These are phyloP conservation scores for Pseudomonodictys pantanalensis DNA, from an alignment of 495 filamentous ascomycete genomes.

Conservation along the genomic window DNA sequence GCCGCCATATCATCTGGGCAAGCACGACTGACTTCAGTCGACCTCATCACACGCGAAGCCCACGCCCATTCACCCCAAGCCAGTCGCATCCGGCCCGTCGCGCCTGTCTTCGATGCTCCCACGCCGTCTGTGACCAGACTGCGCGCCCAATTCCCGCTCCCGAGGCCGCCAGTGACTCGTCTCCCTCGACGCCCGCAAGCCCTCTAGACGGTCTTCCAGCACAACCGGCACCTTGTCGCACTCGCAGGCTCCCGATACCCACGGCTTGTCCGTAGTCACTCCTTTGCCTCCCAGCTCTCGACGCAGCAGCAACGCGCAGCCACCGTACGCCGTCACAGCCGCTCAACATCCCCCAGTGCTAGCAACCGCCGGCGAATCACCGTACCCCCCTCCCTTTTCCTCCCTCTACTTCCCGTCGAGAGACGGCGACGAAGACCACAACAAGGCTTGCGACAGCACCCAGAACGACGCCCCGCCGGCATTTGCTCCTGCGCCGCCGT, in stretches of 20 bases:
- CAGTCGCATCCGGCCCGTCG: neutral
- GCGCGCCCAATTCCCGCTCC: conserved; percentile 14
- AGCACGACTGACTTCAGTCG: neutral
- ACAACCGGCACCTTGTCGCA: conserved; percentile 65
- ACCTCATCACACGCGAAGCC: neutral
- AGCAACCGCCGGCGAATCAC: conserved; percentile 53
- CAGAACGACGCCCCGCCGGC: conserved; percentile 49
- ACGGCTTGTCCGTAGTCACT: conserved; percentile 65
- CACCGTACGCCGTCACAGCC: conserved; percentile 52
- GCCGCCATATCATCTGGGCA: neutral
- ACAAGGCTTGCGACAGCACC: conserved; percentile 56
- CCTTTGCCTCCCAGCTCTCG: conserved; percentile 25
- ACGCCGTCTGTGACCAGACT: conserved; percentile 7
- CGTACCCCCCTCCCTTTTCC: conserved; percentile 61
- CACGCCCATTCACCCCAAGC: neutral
- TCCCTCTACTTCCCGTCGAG: conserved; percentile 55
- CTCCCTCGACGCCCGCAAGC: conserved; percentile 28
- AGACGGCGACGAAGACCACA: conserved; percentile 44
- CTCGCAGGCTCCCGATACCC: conserved; percentile 54
- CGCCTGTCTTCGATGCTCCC: conserved; percentile 15
- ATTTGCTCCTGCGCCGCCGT: conserved; percentile 46
- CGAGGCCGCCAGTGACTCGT: conserved; percentile 26
- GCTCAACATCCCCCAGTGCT: conserved; percentile 39
- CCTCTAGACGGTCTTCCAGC: conserved; percentile 23
- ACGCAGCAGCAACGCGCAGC: conserved; percentile 47